Evolutionary conservation across 306 rosid species (phyloP).

Genomic region (Lagenaria siceraria): DNA sequence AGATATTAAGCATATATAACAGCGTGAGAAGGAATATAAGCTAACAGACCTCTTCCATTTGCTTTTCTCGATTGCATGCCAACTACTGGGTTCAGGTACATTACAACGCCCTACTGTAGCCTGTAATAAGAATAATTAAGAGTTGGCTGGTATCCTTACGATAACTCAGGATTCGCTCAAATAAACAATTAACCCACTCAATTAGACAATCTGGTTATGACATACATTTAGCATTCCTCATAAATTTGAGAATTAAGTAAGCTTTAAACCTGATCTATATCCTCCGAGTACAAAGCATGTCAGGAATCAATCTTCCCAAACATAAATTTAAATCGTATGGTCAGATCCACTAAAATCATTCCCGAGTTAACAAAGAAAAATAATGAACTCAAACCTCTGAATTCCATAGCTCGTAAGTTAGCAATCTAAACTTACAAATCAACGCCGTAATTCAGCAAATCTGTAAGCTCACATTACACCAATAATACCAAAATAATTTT

Average conservation of each 20-base stretch:
- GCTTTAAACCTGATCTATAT: neutral
- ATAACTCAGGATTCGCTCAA: neutral
- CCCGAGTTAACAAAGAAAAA: neutral
- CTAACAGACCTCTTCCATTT: constrained; percentile 85
- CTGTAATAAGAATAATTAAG: constrained; percentile 32
- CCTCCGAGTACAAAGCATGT: neutral
- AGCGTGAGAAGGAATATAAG: constrained; percentile 11
- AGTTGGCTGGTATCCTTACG: neutral
- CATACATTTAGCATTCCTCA: neutral
- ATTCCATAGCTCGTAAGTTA: neutral
- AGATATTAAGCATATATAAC: neutral
- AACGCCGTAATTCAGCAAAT: constrained; percentile 4
- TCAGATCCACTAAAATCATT: constrained; percentile 37
- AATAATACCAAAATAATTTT: neutral
- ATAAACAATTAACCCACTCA: neutral
- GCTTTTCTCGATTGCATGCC: constrained; percentile 87
- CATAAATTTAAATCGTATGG: neutral
- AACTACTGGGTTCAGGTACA: constrained; percentile 65
- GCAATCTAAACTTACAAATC: neutral
- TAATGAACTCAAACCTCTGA: neutral
- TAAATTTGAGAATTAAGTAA: neutral
- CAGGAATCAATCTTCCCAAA: neutral
- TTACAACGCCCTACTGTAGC: constrained; percentile 81
- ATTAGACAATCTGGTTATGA: neutral
- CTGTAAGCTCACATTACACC: neutral